These are phyloP conservation scores for Colletotrichum chrysophilum DNA, from an alignment of 2,329 filamentous ascomycete genomes.

Conservation along the genomic window DNA sequence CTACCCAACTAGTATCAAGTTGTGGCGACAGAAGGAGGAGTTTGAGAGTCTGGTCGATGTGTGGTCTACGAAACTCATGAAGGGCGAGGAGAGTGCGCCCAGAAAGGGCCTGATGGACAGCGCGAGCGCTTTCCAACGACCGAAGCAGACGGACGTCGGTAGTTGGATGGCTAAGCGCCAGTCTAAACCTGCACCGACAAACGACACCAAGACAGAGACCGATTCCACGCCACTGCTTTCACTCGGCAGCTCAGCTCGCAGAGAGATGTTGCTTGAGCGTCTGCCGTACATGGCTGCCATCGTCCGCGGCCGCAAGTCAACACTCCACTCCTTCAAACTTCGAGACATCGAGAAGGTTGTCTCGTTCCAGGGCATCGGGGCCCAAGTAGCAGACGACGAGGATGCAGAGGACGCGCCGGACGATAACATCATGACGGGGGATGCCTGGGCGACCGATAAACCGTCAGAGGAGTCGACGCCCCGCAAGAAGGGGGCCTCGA, in stretches of 20 bases:
- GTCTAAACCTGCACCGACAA: conserved; percentile 2
- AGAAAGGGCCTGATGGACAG: conserved; percentile 47
- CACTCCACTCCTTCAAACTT: conserved; percentile 41
- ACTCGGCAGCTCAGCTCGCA: conserved; percentile 69
- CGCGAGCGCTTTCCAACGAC: conserved; percentile 54
- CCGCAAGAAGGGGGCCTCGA: conserved; percentile 48
- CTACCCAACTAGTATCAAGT: conserved; percentile 82
- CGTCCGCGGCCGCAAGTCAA: conserved; percentile 44
- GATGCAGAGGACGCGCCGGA: conserved; percentile 51
- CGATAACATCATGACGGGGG: conserved; percentile 36
- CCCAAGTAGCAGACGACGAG: conserved; percentile 48
- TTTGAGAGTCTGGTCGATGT: conserved; percentile 75
- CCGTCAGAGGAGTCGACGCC: conserved; percentile 60
- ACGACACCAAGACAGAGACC: conserved; percentile 2
- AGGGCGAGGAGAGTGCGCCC: conserved; percentile 50
- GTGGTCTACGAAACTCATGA: conserved; percentile 68
- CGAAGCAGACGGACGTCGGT: conserved; percentile 33
- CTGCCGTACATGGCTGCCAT: conserved; percentile 86
- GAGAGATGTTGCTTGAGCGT: conserved; percentile 81
- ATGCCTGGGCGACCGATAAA: conserved; percentile 67
- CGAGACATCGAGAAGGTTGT: conserved; percentile 72
- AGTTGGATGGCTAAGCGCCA: conserved; percentile 28
- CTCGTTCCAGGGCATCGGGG: conserved; percentile 64
- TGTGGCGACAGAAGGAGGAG: conserved; percentile 87
- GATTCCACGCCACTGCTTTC: conserved; percentile 52